phyloP scores from a whole-genome alignment of 441 rosid species.

The Gossypium aridum region DNA sequence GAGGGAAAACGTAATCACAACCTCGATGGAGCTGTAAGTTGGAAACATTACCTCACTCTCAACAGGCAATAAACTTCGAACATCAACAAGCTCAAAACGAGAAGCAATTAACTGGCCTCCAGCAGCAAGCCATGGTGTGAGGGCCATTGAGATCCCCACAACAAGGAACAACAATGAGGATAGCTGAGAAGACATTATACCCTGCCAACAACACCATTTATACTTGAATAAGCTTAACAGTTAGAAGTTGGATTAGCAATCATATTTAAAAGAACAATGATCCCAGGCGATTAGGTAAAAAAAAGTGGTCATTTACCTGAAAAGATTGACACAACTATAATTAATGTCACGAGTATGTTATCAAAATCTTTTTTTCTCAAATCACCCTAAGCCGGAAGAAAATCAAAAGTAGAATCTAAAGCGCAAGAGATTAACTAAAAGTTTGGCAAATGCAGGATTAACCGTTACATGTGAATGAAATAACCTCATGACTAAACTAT shows the following conservation, averaged over 20 bases:
- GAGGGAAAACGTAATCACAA: background rate
- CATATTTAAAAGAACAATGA: background rate
- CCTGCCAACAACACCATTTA: conserved; percentile 39
- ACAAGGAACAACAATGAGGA: conserved; percentile 94
- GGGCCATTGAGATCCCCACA: conserved; percentile 97
- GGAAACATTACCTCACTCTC: conserved; percentile 80
- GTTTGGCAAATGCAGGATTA: conserved; percentile 6
- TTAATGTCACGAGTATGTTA: background rate
- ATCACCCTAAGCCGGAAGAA: background rate
- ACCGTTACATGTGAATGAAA: background rate
- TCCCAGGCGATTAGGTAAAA: conserved; percentile 1
- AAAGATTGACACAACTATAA: background rate
- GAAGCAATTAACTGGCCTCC: conserved; percentile 98
- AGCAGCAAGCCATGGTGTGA: conserved; percentile 98
- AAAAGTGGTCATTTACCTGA: background rate
- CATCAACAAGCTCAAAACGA: conserved; percentile 92
- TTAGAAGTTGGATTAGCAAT: background rate
- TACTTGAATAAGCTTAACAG: conserved; percentile 2
- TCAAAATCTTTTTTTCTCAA: background rate
- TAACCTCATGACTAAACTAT: background rate
- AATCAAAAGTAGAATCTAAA: background rate
- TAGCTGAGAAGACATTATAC: conserved; percentile 89
- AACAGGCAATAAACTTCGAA: conserved; percentile 86
- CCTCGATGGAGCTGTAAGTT: background rate
- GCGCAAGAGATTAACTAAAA: background rate